A percentile compares a stretch with the other conserved stretches of the same genome.
Conservation (phyloP, 805 yeast species). For the Lachancea kluyveri region DNA sequence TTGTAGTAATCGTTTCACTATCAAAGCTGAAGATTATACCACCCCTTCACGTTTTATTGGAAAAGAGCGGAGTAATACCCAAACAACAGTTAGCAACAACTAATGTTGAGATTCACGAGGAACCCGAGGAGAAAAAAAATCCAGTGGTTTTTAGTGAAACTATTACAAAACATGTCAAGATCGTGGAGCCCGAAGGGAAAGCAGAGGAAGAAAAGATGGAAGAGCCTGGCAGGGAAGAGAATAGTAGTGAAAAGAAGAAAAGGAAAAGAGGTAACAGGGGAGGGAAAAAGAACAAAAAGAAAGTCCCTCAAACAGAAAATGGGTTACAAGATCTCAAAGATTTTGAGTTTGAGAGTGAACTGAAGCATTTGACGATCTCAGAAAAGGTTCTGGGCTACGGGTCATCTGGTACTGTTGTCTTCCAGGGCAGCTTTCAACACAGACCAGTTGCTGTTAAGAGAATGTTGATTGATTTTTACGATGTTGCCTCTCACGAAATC, state of each 20-base stretch:
- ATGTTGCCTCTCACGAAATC: slow-evolving; percentile 90
- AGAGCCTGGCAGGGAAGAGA: slow-evolving; percentile 10
- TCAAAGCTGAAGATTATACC: slow-evolving; percentile 30
- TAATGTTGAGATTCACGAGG: slow-evolving; percentile 9
- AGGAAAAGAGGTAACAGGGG: slow-evolving; percentile 86
- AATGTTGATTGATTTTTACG: slow-evolving; percentile 88
- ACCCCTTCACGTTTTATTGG: slow-evolving; percentile 27
- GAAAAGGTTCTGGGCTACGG: slow-evolving; percentile 87
- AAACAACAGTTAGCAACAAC: slow-evolving; percentile 12
- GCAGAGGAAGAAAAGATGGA: slow-evolving; percentile 11
- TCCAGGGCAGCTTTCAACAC: slow-evolving; percentile 81
- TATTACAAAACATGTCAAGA: slow-evolving; percentile 3
- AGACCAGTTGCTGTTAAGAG: slow-evolving; percentile 95
- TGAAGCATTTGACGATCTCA: slow-evolving; percentile 55
- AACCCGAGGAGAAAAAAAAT: slow-evolving; percentile 2
- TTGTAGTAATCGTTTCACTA: slow-evolving; percentile 23
- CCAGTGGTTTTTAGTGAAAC: background rate
- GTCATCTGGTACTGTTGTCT: slow-evolving; percentile 94
- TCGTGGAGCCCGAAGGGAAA: slow-evolving; percentile 11
- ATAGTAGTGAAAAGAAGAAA: slow-evolving; percentile 34
- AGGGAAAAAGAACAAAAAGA: slow-evolving; percentile 52
- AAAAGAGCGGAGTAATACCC: slow-evolving; percentile 29
- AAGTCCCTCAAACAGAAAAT: slow-evolving; percentile 4
- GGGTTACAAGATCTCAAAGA: slow-evolving; percentile 8
- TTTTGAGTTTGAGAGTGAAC: slow-evolving; percentile 23